Percentiles rank a stretch among this genome's conserved stretches.
These are phyloP conservation scores for Diaporthe nobilis DNA, from an alignment of 2,329 filamentous ascomycete species.

Conservation along the genomic window DNA sequence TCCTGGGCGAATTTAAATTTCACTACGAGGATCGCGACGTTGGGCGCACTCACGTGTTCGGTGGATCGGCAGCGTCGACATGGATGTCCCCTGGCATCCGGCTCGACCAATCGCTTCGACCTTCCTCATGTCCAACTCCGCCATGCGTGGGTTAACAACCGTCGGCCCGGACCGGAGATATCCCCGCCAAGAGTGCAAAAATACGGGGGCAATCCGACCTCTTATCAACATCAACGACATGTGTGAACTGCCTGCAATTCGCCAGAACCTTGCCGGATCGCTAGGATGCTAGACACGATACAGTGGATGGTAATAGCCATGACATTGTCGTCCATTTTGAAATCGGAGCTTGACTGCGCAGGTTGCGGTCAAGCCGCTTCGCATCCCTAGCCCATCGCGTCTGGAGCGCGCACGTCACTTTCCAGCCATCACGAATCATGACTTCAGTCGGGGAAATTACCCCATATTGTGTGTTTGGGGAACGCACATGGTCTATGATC, in stretches of 20 bases:
- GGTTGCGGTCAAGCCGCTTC: not conserved
- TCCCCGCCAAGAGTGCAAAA: constrained; percentile 25
- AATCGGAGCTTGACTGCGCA: not conserved
- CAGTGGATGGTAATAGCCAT: too few relatives aligned
- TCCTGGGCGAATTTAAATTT: not conserved
- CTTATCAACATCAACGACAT: constrained; percentile 20
- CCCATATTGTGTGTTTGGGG: constrained; percentile 17
- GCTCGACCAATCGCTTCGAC: constrained; percentile 28
- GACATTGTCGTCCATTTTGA: not conserved
- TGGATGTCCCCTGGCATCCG: not conserved
- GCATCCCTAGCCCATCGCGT: not conserved
- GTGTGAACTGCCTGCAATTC: not conserved
- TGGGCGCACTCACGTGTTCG: constrained; percentile 12
- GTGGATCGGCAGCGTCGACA: not conserved
- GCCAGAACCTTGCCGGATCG: not conserved
- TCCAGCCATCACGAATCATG: constrained; percentile 15
- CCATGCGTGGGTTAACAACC: not conserved
- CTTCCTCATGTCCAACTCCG: constrained; percentile 24
- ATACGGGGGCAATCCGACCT: constrained; percentile 21
- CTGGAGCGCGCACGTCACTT: not conserved
- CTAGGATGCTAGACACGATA: too few relatives aligned
- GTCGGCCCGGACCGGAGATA: constrained; percentile 36
- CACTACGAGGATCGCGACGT: not conserved
- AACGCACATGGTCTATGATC: constrained; percentile 32
- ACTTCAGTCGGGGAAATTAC: constrained; percentile 13